Evolutionary conservation across 2,329 filamentous ascomycete genomes (phyloP), one percentile per base, ranked within the genome.

Genomic region (Talaromyces islandicus): DNA sequence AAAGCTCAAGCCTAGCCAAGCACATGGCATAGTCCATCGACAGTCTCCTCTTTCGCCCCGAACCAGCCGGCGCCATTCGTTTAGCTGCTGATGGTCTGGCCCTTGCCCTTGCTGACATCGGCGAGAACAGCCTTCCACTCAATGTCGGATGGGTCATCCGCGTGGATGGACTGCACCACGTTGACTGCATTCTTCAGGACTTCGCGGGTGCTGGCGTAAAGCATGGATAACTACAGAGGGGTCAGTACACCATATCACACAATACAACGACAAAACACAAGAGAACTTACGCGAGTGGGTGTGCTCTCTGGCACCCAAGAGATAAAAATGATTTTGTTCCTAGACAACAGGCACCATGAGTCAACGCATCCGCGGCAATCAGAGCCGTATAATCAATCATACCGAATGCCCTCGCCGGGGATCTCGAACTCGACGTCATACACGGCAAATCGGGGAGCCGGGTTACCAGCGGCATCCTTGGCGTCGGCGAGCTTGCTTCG

Each of bases 131-230:
- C 64, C 68, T 74, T 75, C 75, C 75, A 78, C 65, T 77, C 75
- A 61, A 78, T 74, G 38, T 77, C 75, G 54, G 61, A 59, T 65
- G 73, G 73, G 69, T 75, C 72, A 60, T 77, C 75, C 46, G 75
- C 75, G 65, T 77, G 75, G 66, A 77, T 73, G 64, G 72, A 75
- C 64, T 60, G 68, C 63, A 67, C 65, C 59, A 76, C 72, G 70
- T 78, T 99, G 50, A 81, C 73, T 19, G 78, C 76, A 64, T 77
- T 78, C 73, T 81, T 81, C 64, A 81, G 66, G 60, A 71, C 72
- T 68, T 80, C 77, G 58, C 77, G 75, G 54, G 77, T 80, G 65
- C 77, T 78, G 65, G 79, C 78, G 71, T 81, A 81, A 60, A 80
- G 74, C 79, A 81, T 81, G 64, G 77, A 78, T 71, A 73, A 76